Evolutionary conservation across 2,329 filamentous ascomycete genomes (phyloP).

Genomic region (Orbilia blumenaviensis): DNA sequence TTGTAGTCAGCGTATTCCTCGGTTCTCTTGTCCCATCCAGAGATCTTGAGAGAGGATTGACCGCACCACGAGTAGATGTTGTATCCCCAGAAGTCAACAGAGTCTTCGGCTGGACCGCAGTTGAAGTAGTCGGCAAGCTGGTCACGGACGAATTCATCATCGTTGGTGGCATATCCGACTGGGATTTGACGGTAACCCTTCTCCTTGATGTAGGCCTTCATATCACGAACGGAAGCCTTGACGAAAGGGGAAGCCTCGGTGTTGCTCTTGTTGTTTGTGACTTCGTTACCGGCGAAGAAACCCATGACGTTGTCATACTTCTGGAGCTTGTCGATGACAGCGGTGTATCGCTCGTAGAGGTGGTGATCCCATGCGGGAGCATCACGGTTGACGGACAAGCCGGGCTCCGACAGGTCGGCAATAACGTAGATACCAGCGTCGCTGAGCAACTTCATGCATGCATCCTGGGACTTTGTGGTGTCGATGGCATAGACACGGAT

Average conservation of each 20-base stretch:
- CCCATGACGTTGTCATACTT: slow-evolving; percentile 91
- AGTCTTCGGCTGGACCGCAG: slow-evolving; percentile 73
- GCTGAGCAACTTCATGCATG: slow-evolving; percentile 84
- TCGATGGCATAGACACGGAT: slow-evolving; percentile 96
- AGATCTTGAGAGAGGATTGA: slow-evolving; percentile 76
- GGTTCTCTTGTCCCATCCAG: slow-evolving; percentile 83
- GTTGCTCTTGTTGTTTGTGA: slow-evolving; percentile 88
- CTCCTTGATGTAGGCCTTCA: slow-evolving; percentile 88
- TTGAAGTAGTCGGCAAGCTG: slow-evolving; percentile 93
- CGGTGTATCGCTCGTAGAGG: slow-evolving; percentile 81
- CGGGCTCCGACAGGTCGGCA: slow-evolving; percentile 85
- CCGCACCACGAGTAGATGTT: slow-evolving; percentile 99
- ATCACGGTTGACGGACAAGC: slow-evolving; percentile 83
- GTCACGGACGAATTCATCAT: slow-evolving; percentile 82
- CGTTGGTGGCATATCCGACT: slow-evolving; percentile 95
- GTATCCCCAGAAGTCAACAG: slow-evolving; percentile 99
- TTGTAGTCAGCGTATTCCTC: slow-evolving; percentile 88
- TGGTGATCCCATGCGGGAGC: slow-evolving; percentile 79
- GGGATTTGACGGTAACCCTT: slow-evolving; percentile 81
- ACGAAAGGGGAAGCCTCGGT: slow-evolving; percentile 91
- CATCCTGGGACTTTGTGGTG: slow-evolving; percentile 77
- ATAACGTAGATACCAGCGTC: slow-evolving; percentile 94
- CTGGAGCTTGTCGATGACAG: slow-evolving; percentile 80
- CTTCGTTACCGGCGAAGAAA: slow-evolving; percentile 99
- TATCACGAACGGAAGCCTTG: slow-evolving; percentile 96